These are phyloP conservation scores for Eucalyptus decipiens DNA, from an alignment of 345 rosid genomes.

Conservation along the genomic window DNA sequence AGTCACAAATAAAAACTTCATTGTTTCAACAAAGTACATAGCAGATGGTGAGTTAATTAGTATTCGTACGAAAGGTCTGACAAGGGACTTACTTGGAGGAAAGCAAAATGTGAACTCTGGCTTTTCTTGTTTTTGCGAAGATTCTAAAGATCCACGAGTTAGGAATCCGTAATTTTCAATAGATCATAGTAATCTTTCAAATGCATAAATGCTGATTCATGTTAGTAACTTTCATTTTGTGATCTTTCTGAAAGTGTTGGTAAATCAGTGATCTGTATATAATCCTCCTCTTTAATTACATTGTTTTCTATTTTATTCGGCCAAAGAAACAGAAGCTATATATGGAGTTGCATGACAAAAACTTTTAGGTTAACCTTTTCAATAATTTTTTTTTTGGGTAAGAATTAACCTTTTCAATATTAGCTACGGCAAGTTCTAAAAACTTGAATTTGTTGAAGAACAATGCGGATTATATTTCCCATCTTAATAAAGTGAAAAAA, in stretches of 20 bases:
- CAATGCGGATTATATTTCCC: background rate
- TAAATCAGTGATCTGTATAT: background rate
- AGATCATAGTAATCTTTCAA: background rate
- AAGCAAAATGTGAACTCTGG: background rate
- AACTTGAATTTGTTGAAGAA: background rate
- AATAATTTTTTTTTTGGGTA: no score
- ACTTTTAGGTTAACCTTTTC: background rate
- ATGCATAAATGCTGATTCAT: background rate
- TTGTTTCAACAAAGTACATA: background rate
- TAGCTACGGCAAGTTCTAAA: background rate
- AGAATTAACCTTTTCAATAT: background rate
- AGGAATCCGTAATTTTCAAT: background rate
- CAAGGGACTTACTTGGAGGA: background rate
- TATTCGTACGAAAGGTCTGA: background rate
- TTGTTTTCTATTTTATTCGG: background rate
- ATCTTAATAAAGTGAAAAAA: background rate
- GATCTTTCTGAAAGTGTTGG: background rate
- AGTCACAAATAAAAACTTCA: background rate
- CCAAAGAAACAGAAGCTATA: background rate
- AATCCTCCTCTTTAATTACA: background rate
- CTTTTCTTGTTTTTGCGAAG: background rate
- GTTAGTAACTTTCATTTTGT: background rate
- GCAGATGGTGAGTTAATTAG: background rate
- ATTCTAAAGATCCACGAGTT: background rate
- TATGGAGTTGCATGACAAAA: no score